Evolutionary conservation across 2,329 filamentous ascomycete species (phyloP).

Genomic region (Fusarium albidum): DNA sequence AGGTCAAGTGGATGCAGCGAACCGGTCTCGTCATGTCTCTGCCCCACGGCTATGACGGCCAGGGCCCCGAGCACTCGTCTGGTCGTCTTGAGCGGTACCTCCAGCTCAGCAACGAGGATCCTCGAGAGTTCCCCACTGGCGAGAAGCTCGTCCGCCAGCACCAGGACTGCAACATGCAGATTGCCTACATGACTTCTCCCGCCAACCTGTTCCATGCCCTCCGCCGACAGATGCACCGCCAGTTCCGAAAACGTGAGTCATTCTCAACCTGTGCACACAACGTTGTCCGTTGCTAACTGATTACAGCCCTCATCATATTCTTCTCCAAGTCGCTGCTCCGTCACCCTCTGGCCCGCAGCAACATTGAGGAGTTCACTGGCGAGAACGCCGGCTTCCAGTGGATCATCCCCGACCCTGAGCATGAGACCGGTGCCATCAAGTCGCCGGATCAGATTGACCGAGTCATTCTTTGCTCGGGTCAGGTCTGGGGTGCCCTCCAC

Average conservation of each 20-base stretch:
- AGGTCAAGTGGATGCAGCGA: constrained; percentile 98
- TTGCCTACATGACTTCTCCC: constrained; percentile 96
- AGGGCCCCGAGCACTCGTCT: constrained; percentile 98
- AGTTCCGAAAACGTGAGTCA: constrained; percentile 96
- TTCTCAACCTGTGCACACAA: not conserved
- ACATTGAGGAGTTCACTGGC: constrained; percentile 88
- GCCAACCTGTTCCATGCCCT: constrained; percentile 97
- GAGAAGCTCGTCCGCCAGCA: constrained; percentile 97
- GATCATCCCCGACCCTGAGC: constrained; percentile 92
- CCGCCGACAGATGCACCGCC: constrained; percentile 96
- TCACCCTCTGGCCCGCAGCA: constrained; percentile 89
- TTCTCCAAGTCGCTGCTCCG: constrained; percentile 97
- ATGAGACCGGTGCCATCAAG: constrained; percentile 78
- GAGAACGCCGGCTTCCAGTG: constrained; percentile 90
- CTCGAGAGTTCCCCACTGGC: constrained; percentile 84
- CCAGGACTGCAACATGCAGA: constrained; percentile 99
- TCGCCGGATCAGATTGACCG: constrained; percentile 88
- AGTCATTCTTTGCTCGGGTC: constrained; percentile 92
- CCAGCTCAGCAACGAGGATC: constrained; percentile 97
- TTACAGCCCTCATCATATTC: constrained; percentile 87
- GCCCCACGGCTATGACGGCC: constrained; percentile 97
- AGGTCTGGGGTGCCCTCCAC: constrained; percentile 89
- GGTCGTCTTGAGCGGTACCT: constrained; percentile 97
- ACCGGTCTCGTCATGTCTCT: constrained; percentile 96
- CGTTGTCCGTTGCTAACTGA: constrained; percentile 25